Evolutionary conservation across 306 rosid species (phyloP), one percentile per base, ranked within the genome.

Genomic region (Vigna mungo): DNA sequence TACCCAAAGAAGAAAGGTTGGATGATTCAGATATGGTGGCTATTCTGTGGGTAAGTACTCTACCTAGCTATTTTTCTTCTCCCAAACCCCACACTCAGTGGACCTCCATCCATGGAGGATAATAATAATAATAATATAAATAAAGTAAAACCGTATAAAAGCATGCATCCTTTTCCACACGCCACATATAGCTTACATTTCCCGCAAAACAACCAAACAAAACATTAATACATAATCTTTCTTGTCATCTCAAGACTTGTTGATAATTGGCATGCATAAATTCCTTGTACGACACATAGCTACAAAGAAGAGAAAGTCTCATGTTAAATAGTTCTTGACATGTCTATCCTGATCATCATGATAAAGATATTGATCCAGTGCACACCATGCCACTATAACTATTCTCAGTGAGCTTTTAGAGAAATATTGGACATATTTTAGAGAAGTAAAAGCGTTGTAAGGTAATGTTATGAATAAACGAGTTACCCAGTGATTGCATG

Each of bases 21-120:
- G 73, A 34, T 61, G 88, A 92, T 61, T 74, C 92, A 2, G 98
- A 94, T 72, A 81, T 79, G 96, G 89, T 89, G 14, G 88, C 98
- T 70, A 75, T 94, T 75, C 52, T 92, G 20, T 94, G 98, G 98
- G 98, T 94, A 85, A 82, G 83, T 54, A 6, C 41, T 56, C 55
- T 30, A 13, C 6, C 4, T 44, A n/a, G n/a, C n/a, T n/a, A 14
- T 53, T 23, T 51, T 67, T 72, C 51, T 46, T 9, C 20, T 39
- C 10, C 52, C 9, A 17, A 11, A 44, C 48, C 67, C 70, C 64
- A 13, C 44, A 21, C 60, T 51, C 37, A 10, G 30, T 47, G 62
- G 75, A 53, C 14, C 54, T 78, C 8, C 17, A 9, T 63, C 16
- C 51, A 10, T 54, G 14, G 15, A 20, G 10, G 4, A 54, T 20